Evolutionary conservation across 1,139 yeast species (phyloP).

Genomic region (Yamadazyma membranifaciens): DNA sequence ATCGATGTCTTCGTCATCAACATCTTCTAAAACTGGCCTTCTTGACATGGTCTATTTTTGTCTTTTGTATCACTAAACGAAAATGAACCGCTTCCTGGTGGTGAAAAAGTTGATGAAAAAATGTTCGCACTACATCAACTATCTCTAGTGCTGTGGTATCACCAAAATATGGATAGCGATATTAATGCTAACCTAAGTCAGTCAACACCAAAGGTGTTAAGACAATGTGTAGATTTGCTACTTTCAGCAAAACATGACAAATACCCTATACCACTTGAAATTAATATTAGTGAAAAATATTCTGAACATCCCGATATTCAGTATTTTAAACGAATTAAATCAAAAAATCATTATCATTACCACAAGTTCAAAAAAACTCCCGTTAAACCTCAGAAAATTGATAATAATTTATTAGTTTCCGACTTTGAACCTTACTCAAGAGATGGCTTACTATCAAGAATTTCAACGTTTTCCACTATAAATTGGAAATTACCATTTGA

Average conservation of each 20-base stretch:
- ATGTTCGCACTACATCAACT: background rate
- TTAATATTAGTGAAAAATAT: constrained; percentile 13
- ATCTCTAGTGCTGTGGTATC: background rate
- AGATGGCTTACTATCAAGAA: constrained; percentile 24
- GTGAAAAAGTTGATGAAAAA: constrained; percentile 1
- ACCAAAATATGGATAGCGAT: constrained; percentile 1
- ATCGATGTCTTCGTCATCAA: constrained; percentile 86
- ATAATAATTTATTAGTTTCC: constrained; percentile 13
- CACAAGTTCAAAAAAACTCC: constrained; percentile 28
- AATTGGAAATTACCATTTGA: constrained; percentile 35
- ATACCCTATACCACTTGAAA: constrained; percentile 15
- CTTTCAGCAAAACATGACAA: constrained; percentile 20
- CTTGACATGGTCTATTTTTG: constrained; percentile 28
- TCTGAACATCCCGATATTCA: constrained; percentile 39
- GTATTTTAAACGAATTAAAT: constrained; percentile 36
- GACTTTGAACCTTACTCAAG: constrained; percentile 37
- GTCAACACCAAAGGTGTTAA: constrained; percentile 27
- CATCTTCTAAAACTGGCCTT: constrained; percentile 81
- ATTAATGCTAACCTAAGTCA: background rate
- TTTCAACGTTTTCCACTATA: constrained; percentile 30
- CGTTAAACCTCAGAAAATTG: constrained; percentile 12
- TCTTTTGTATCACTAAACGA: background rate
- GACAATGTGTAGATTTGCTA: constrained; percentile 28
- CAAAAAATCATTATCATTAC: constrained; percentile 36
- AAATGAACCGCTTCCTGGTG: background rate